Evolutionary conservation across 345 rosid species (phyloP).

Genomic region (Dipteronia dyeriana): DNA sequence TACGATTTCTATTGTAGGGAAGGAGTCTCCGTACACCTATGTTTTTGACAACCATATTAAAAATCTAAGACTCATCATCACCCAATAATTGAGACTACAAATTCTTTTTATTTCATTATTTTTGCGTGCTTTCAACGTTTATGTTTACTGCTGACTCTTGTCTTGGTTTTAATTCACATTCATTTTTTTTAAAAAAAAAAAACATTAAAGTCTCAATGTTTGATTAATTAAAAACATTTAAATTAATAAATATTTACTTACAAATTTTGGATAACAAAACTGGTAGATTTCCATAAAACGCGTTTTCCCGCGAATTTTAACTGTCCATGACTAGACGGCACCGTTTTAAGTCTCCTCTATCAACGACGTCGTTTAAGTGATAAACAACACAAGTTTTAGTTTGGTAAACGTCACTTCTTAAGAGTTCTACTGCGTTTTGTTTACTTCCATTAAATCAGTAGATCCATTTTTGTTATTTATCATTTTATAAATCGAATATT

Average conservation of each 20-base stretch:
- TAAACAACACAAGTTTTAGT: not conserved
- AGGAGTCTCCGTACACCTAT: no score
- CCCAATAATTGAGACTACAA: not conserved
- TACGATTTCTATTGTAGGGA: no score
- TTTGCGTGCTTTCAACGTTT: not conserved
- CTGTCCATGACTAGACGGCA: not conserved
- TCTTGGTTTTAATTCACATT: not conserved
- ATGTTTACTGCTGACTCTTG: not conserved
- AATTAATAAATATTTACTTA: no score
- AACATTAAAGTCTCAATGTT: not conserved
- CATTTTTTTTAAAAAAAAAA: no score
- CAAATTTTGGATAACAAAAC: not conserved
- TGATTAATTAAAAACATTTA: not conserved
- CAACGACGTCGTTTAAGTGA: not conserved
- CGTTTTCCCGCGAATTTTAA: constrained; percentile 10
- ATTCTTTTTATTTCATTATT: no score
- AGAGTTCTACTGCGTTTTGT: not conserved
- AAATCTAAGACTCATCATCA: not conserved
- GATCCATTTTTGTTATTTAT: not conserved
- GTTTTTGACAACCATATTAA: not conserved
- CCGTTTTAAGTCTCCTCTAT: not conserved
- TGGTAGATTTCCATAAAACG: not conserved
- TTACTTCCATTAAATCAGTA: not conserved
- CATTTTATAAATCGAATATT: not conserved
- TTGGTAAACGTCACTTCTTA: not conserved